Evolutionary conservation across 495 filamentous ascomycete genomes (phyloP), one percentile per base, ranked within the genome.

Genomic region (Penicillium subrubescens): DNA sequence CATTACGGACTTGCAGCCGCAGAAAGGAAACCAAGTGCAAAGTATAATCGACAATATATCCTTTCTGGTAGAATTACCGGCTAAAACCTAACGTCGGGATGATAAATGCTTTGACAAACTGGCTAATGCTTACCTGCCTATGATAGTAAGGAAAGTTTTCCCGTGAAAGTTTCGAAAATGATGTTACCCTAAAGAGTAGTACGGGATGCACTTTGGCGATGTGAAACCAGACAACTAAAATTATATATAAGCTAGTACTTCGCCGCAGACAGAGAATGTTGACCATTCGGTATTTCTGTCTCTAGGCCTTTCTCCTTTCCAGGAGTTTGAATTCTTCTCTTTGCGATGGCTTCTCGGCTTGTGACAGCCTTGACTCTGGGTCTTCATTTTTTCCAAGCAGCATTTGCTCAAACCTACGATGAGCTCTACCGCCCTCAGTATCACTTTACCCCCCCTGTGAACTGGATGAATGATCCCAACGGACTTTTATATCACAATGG

Each of bases 391-490:
- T 41, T 41, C 37, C 37, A 41, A 1, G 37, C 37, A 41, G 37
- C 12, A 41, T 41, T 17, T 41, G 37, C 37, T 41, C 37, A 17
- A 41, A 65, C 73, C 69, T 87, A 85, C 64, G 71, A 57, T 14
- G 78, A 82, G 23, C 66, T 71, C 27, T 77, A 80, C 61, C 79
- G 85, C 52, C 82, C 82, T 23, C 67, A 75, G 39, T 77, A 67
- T 54, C 86, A 89, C 71, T 89, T 81, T 73, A 81, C 81, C 14
- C 85, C 86, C 0, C 75, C 76, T 3, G 63, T 67, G 25, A 72
- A 79, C 58, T 88, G 85, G 69, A 87, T 88, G 80, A 87, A 88
- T 67, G 86, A 88, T 65, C 85, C 86, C 8, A 87, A 83, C 71
- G 85, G 86, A 53, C 80, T 87, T 63, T 77, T 87, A 34, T 71